phyloP scores from a whole-genome alignment of 768 basidiomycete genomes.

The Agaricus subrufescens region DNA sequence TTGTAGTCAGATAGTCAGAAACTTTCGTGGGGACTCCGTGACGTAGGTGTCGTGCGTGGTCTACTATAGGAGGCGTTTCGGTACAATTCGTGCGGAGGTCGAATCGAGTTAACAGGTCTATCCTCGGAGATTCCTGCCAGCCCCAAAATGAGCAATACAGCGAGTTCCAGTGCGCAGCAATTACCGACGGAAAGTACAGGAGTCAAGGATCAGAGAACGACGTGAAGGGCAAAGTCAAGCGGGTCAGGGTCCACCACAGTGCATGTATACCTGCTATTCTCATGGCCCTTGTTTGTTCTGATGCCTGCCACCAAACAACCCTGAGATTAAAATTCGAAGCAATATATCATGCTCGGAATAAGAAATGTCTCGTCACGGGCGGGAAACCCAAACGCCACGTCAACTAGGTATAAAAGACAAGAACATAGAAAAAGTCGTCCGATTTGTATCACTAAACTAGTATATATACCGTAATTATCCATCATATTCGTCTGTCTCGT shows the following conservation, averaged over 20 bases:
- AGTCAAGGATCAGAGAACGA: neutral
- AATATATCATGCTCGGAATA: too few species aligned
- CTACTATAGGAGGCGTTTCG: too few species aligned
- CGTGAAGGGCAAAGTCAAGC: neutral
- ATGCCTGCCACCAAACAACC: conserved; percentile 9
- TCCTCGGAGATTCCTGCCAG: neutral
- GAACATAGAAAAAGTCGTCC: conserved; percentile 4
- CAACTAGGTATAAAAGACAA: neutral
- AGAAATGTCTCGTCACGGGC: neutral
- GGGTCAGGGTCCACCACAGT: neutral
- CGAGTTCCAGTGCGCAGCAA: neutral
- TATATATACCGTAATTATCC: conserved; percentile 8
- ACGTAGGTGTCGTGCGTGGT: too few species aligned
- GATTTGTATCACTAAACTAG: conserved; percentile 5
- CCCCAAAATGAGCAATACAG: neutral
- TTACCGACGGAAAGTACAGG: neutral
- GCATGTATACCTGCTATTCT: neutral
- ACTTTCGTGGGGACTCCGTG: too few species aligned
- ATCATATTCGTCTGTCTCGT: conserved; percentile 10
- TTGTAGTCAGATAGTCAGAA: too few species aligned
- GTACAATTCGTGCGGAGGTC: too few species aligned
- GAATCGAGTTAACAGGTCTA: too few species aligned
- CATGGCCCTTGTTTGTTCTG: conserved; percentile 7
- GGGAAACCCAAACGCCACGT: neutral
- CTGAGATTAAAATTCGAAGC: neutral